Base-by-base conservation (phyloP, 1,284 basidiomycete species). In the Marasmius fiardii region DNA sequence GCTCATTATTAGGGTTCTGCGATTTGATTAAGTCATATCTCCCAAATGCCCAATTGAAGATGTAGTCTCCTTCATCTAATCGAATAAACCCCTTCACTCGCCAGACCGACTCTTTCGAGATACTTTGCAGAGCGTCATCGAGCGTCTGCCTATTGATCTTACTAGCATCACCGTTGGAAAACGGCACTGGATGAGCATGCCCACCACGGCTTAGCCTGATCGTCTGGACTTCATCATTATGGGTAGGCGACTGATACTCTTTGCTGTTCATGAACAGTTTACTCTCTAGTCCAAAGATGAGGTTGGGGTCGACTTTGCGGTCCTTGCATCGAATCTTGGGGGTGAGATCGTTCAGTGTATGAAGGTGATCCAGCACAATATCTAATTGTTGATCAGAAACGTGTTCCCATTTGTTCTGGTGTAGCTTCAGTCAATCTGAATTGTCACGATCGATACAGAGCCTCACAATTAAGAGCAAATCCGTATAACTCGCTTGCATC, bases 401-500 rank as follows among this genome's bases (percentile, higher is more conserved):
- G 56, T 88, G 81, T 62, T 95, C 91, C 85, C 88, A 93, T 77
- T 96, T 95, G 65, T 93, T 93, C 83, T 92, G 64, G 14, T 51
- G 18, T 34, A 11, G 24, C 24, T 28, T 20, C 7, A 28, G 14
- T 33, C 24, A 31, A 33, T 23, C 21, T 2, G 54, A 49, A 61
- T 26, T 52, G 28, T 31, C 57, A 41, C 60, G 34, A 23, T 43
- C 31, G 23, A 21, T 52, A 20, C 37, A 58, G 44, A n/a, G 2
- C 72, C 88, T 57, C 58, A 91, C 90, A 54, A 96, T 82, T 26
- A 95, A 75, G 53, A 95, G 85, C 44, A 94, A 78, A 66, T 96
- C 93, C 2, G 92, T 93, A 67, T 95, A 96, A 65, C 88, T 88
- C n/a, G 93, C 91, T 74, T 95, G 93, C 83, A 95, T 92, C 70